Base-by-base conservation (phyloP, 306 rosid species). In the Trifolium fragiferum region DNA sequence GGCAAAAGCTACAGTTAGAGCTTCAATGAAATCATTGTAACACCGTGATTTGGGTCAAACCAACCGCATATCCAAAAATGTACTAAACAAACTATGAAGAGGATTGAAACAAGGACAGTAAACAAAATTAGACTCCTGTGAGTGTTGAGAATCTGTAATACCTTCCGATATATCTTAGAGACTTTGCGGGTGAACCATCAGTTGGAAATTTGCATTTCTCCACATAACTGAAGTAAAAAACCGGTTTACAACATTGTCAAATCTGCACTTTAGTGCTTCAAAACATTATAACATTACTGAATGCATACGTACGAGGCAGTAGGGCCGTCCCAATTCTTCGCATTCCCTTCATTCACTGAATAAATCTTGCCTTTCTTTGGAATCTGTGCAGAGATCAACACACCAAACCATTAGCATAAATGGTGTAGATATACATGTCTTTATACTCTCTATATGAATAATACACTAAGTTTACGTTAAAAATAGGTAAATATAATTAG, bases 321-420 rank as follows among this genome's bases (percentile, higher is more conserved):
- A 23, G 99, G 96, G 72, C 85, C 83, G 65, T 94, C 99, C 99
- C 99, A 94, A 74, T 94, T 92, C 82, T 87, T 92, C 18, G 97
- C 99, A 83, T 94, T 94, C 81, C 99, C 99, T 87, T 94, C 99
- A 81, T 94, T 94, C 71, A 92, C 99, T 2, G 99, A 94, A 83
- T 94, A 94, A 60, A 94, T 94, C 73, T 89, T 94, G 73, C 99
- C 99, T 70, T 88, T 88, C 82, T 83, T 84, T 19, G 97, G 99
- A 76, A 94, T 87, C 99, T 94, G 78, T 20, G 21, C 8, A 68
- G 76, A 76, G 59, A 82, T 51, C 59, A 57, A 76, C 57, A 43
- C 62, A 70, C 16, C 41, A 80, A 76, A 64, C 54, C 60, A 50
- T 66, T 40, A 47, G 51, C 19, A 74, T 53, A 54, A 20, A 60